phyloP scores from a whole-genome alignment of 176 grass and related monocot genomes.

The Eragrostis nindensis region DNA sequence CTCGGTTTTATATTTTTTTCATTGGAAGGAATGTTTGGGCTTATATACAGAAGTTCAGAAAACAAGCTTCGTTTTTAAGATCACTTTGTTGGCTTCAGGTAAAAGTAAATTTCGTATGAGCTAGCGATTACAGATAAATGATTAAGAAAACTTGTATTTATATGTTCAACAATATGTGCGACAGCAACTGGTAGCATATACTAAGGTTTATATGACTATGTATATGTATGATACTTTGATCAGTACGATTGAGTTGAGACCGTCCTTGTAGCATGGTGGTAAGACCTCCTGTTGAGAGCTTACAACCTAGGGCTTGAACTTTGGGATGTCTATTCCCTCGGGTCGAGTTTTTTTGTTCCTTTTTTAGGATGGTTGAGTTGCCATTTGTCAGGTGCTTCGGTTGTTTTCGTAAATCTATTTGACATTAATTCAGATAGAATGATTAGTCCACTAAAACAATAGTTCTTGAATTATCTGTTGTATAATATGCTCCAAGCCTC shows the following conservation, averaged over 20 bases:
- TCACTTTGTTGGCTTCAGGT: neutral
- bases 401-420: slow-evolving; percentile 13
- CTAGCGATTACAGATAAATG: neutral
- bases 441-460: neutral
- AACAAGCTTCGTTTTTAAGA: neutral
- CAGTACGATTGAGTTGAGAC: neutral
- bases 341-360: neutral
- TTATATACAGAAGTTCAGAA: neutral
- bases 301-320: neutral
- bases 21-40: neutral
- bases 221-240: neutral
- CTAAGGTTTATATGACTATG: slow-evolving; percentile 2
- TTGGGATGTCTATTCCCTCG: neutral
- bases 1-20: neutral
- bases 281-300: too few species aligned
- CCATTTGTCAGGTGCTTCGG: neutral
- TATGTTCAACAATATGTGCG: slow-evolving; percentile 12
- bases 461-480: neutral
- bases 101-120: neutral
- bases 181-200: neutral
- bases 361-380: neutral
- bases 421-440: neutral
- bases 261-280: neutral
- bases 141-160: neutral
- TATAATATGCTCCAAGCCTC: neutral